Conservation (phyloP, 2,329 filamentous ascomycete genomes). For the Xylaria sp. region DNA sequence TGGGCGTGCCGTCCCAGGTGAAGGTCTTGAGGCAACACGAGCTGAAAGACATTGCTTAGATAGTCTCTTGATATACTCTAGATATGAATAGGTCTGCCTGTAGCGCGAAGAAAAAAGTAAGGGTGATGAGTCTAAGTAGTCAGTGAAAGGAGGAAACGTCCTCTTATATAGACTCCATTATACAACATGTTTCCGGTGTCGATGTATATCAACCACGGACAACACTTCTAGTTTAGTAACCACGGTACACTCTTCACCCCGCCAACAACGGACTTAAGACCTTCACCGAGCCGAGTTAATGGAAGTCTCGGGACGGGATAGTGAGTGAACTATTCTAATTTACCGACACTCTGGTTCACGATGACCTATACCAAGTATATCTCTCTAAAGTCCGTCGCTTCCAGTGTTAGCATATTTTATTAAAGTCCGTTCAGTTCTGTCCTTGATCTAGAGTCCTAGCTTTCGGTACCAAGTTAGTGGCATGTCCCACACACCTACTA, state of each 20-base stretch:
- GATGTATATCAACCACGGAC: background rate
- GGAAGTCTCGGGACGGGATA: constrained; percentile 5
- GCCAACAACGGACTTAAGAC: constrained; percentile 9
- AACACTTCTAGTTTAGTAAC: background rate
- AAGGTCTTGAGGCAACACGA: constrained; percentile 48
- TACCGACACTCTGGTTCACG: background rate
- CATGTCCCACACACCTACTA: background rate
- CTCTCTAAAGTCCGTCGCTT: background rate
- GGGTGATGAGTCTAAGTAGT: background rate
- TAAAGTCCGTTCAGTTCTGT: background rate
- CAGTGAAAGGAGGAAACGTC: background rate
- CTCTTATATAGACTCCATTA: background rate
- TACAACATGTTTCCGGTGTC: background rate
- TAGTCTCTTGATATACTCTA: background rate
- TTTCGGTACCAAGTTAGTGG: background rate
- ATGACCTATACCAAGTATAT: background rate
- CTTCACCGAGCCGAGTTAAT: constrained; percentile 3
- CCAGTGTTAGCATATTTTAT: constrained; percentile 11
- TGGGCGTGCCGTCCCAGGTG: constrained; percentile 49
- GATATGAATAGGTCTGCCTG: background rate
- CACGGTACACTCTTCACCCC: background rate
- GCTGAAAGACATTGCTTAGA: constrained; percentile 16
- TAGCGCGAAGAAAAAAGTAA: background rate
- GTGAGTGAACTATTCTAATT: background rate
- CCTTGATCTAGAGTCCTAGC: background rate